Evolutionary conservation across 1,284 basidiomycete genomes (phyloP).

Genomic region (Leccinum subfulvum): DNA sequence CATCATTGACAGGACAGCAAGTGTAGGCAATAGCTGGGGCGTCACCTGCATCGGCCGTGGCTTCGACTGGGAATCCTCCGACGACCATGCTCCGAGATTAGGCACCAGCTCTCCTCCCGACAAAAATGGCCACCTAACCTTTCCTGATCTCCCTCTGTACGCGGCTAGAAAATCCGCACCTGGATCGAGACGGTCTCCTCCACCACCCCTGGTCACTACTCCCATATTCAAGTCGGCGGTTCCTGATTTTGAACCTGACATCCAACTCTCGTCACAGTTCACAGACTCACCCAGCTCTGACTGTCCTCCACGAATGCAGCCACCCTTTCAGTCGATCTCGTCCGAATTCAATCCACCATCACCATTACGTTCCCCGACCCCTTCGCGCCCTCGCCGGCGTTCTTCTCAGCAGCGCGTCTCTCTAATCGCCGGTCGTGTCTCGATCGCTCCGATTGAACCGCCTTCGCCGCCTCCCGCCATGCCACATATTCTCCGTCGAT

Average conservation of each 20-base stretch:
- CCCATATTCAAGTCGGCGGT: slow-evolving; percentile 6
- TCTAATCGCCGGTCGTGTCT: slow-evolving; percentile 74
- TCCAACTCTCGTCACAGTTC: slow-evolving; percentile 20
- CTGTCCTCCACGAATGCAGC: slow-evolving; percentile 23
- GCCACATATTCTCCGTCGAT: slow-evolving; percentile 60
- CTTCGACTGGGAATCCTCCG: slow-evolving; percentile 65
- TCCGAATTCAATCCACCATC: slow-evolving; percentile 28
- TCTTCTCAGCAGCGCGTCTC: slow-evolving; percentile 82
- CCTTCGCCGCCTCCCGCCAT: slow-evolving; percentile 56
- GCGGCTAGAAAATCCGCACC: slow-evolving; percentile 10
- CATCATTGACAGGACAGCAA: slow-evolving; percentile 58
- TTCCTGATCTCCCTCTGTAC: slow-evolving; percentile 15
- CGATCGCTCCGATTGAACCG: slow-evolving; percentile 68
- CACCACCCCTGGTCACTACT: slow-evolving; percentile 18
- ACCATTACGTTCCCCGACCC: slow-evolving; percentile 39
- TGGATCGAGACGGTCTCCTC: slow-evolving; percentile 12
- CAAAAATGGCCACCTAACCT: slow-evolving; percentile 5
- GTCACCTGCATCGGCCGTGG: slow-evolving; percentile 80
- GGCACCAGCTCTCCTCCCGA: slow-evolving; percentile 8
- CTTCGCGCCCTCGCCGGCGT: slow-evolving; percentile 65
- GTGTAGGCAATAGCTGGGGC: slow-evolving; percentile 73
- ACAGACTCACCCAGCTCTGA: slow-evolving; percentile 22
- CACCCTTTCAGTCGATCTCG: slow-evolving; percentile 18
- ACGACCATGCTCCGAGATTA: slow-evolving; percentile 30
- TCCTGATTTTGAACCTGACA: slow-evolving; percentile 5